These are phyloP conservation scores for Thielaviopsis punctulata DNA, from an alignment of 2,329 filamentous ascomycete genomes.

Conservation along the genomic window DNA sequence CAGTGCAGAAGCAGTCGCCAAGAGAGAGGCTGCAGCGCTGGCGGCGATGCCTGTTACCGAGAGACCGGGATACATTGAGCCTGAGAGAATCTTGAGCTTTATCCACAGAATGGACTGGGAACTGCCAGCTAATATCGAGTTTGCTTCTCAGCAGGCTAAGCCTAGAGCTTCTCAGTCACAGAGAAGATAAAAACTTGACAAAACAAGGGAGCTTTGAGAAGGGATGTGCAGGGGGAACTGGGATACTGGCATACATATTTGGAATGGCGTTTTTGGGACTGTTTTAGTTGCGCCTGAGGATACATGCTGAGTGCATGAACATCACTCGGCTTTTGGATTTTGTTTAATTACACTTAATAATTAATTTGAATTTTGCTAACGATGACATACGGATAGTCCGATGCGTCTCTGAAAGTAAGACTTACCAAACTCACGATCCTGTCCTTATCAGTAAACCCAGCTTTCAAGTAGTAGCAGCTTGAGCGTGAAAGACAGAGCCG, in stretches of 20 bases:
- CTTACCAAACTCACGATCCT: too few relatives aligned
- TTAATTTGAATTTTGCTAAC: too few relatives aligned
- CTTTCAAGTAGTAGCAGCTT: too few relatives aligned
- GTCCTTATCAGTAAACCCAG: too few relatives aligned
- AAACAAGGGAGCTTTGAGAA: not conserved
- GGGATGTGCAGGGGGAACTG: not conserved
- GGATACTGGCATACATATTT: not conserved
- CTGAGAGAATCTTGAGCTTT: constrained; percentile 32
- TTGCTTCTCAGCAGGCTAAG: constrained; percentile 16
- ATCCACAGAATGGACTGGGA: constrained; percentile 27
- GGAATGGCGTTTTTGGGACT: not conserved
- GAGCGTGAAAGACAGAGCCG: too few relatives aligned
- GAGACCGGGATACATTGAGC: constrained; percentile 21
- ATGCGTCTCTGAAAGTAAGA: too few relatives aligned
- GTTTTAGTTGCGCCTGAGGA: not conserved
- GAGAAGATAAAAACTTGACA: not conserved
- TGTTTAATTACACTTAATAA: too few relatives aligned
- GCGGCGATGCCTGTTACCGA: constrained; percentile 16
- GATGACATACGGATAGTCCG: too few relatives aligned
- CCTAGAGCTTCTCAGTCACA: not conserved
- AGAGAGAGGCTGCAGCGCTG: constrained; percentile 10
- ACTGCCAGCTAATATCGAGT: constrained; percentile 28
- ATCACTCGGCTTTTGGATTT: not conserved
- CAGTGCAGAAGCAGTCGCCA: constrained; percentile 20
- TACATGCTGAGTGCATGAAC: not conserved